phyloP scores from a whole-genome alignment of 305 asterid genomes.

The Caryopteris hybrid region DNA sequence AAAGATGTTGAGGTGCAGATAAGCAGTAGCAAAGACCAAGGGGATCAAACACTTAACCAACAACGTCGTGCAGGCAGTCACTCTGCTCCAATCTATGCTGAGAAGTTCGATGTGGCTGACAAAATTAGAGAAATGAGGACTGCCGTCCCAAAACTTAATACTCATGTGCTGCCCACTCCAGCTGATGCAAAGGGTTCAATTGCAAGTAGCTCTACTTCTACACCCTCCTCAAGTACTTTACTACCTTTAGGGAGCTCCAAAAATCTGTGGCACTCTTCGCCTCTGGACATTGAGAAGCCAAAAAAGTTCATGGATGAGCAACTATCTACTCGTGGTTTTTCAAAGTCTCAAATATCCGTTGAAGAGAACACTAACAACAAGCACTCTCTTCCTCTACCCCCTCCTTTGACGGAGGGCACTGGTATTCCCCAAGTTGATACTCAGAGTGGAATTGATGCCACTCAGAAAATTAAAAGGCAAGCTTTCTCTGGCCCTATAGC shows the following conservation, averaged over 20 bases:
- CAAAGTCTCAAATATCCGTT: conserved; percentile 37
- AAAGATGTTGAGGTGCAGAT: conserved; percentile 46
- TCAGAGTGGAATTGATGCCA: conserved; percentile 40
- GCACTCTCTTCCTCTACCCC: conserved; percentile 72
- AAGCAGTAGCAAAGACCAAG: conserved; percentile 41
- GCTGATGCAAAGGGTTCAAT: conserved; percentile 69
- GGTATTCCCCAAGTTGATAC: conserved; percentile 42
- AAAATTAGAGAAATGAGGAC: conserved; percentile 53
- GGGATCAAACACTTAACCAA: conserved; percentile 47
- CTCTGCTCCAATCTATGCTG: conserved; percentile 87
- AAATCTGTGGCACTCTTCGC: conserved; percentile 75
- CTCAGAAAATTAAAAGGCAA: conserved; percentile 45
- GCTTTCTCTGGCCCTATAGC: conserved; percentile 84
- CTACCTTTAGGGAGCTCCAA: conserved; percentile 37
- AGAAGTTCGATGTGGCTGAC: conserved; percentile 65
- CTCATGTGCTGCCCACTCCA: conserved; percentile 93
- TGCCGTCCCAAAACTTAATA: conserved; percentile 45
- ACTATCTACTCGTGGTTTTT: conserved; percentile 18
- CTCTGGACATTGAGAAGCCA: conserved; percentile 62
- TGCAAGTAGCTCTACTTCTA: conserved; percentile 30
- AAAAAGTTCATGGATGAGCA: conserved; percentile 39
- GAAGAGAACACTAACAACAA: conserved; percentile 48
- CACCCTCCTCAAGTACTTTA: conserved; percentile 26
- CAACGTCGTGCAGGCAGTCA: conserved; percentile 53
- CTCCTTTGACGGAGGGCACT: conserved; percentile 51